Conservation (phyloP, 352 stramenopile genomes). For the Globisporangium heterothallicum region DNA sequence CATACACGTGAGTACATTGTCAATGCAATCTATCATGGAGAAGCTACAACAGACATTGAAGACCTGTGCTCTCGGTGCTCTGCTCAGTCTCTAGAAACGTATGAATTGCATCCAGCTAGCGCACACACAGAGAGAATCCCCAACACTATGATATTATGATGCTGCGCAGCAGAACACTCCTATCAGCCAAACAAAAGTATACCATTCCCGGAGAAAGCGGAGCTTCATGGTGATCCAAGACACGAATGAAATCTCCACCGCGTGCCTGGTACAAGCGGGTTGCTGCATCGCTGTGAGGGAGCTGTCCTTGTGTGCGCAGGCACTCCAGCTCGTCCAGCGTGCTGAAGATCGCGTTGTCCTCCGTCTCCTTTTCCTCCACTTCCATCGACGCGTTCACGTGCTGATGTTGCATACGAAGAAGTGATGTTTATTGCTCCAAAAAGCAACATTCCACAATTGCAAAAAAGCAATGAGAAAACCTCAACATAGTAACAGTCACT, state of each 20-base stretch:
- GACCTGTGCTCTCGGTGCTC: neutral
- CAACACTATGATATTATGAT: neutral
- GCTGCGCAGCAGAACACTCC: too few relatives aligned
- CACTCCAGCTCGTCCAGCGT: constrained; percentile 26
- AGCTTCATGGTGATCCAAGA: constrained; percentile 50
- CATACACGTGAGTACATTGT: too few relatives aligned
- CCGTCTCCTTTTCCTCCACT: neutral
- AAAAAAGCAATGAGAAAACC: neutral
- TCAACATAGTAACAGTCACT: neutral
- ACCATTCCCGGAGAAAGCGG: constrained; percentile 53
- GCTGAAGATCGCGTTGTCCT: constrained; percentile 17
- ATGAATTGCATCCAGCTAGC: constrained; percentile 15
- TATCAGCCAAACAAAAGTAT: neutral
- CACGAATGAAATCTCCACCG: constrained; percentile 45
- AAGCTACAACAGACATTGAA: neutral
- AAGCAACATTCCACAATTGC: too few relatives aligned
- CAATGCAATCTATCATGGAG: neutral
- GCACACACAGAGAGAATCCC: neutral
- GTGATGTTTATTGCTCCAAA: neutral
- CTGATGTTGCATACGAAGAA: neutral
- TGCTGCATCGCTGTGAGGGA: constrained; percentile 10
- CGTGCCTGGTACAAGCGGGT: constrained; percentile 7
- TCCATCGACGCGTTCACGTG: neutral
- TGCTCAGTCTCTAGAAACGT: constrained; percentile 7
- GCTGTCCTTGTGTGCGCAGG: constrained; percentile 18